phyloP scores from a whole-genome alignment of 2,329 filamentous ascomycete species.

The Pseudomassariella vexata region DNA sequence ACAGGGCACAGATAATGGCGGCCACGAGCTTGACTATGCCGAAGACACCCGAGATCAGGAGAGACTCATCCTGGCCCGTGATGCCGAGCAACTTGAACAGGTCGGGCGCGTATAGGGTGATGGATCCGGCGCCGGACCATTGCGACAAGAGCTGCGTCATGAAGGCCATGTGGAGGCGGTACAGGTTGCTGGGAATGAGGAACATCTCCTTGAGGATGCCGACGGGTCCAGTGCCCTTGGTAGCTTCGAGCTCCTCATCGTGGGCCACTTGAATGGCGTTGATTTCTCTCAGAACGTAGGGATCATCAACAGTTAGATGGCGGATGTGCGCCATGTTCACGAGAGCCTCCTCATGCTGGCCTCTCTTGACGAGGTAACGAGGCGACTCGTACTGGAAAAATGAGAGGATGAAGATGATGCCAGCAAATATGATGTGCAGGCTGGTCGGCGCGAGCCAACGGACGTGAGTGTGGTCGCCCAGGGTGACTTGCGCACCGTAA shows the following conservation, averaged over 20 bases:
- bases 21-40: constrained; percentile 68
- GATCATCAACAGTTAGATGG: constrained; percentile 50
- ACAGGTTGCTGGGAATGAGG: constrained; percentile 61
- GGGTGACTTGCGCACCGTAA: constrained; percentile 50
- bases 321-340: constrained; percentile 52
- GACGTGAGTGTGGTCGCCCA: constrained; percentile 37
- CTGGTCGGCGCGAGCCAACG: constrained; percentile 65
- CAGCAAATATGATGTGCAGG: constrained; percentile 72
- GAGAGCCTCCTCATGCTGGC: constrained; percentile 53
- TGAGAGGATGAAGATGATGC: constrained; percentile 63
- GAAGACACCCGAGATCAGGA: constrained; percentile 71
- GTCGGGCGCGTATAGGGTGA: constrained; percentile 71
- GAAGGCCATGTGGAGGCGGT: constrained; percentile 63
- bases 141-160: constrained; percentile 68
- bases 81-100: constrained; percentile 69
- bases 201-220: constrained; percentile 67
- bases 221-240: constrained; percentile 56
- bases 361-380: constrained; percentile 62
- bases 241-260: constrained; percentile 67
- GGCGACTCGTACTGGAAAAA: constrained; percentile 67
- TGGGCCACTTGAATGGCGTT: constrained; percentile 59
- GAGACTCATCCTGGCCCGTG: constrained; percentile 59
- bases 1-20: constrained; percentile 64
- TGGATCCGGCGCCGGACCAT: constrained; percentile 67
- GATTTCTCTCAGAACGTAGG: constrained; percentile 58